A percentile compares a stretch with the other conserved stretches of the same genome.
phyloP scores from a whole-genome alignment of 331 rosid genomes.

The Spiraea crenata region DNA sequence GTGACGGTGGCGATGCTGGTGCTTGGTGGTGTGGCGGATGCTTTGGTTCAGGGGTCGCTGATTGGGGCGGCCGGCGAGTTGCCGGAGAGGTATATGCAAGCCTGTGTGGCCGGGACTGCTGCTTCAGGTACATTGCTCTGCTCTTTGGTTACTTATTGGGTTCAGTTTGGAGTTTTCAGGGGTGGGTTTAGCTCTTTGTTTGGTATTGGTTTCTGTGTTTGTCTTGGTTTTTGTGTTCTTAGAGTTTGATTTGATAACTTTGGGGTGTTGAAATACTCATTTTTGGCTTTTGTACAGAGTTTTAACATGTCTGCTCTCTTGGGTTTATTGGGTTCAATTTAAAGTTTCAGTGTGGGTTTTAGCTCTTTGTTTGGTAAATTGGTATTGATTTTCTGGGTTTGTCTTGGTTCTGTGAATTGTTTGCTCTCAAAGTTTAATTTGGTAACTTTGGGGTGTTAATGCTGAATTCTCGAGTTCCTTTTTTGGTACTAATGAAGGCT shows the following conservation, averaged over 20 bases:
- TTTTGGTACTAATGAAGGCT: not conserved
- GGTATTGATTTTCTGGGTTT: too few species aligned
- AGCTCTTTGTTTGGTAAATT: too few species aligned
- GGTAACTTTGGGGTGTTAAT: not conserved
- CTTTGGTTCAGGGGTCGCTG: constrained; percentile 73
- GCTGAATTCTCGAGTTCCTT: too few species aligned
- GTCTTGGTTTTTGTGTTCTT: not conserved
- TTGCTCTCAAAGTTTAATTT: too few species aligned
- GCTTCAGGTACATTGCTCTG: constrained; percentile 55
- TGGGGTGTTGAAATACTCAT: not conserved
- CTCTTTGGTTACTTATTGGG: not conserved
- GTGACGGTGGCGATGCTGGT: constrained; percentile 50
- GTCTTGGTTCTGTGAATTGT: too few species aligned
- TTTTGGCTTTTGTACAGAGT: too few species aligned
- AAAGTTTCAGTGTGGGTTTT: too few species aligned
- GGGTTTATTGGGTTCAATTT: too few species aligned
- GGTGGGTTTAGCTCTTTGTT: not conserved
- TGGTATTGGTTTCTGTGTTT: not conserved
- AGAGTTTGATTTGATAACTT: not conserved
- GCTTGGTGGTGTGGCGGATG: constrained; percentile 64
- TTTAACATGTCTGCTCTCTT: too few species aligned
- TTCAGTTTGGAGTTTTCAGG: not conserved
- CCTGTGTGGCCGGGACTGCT: constrained; percentile 84
- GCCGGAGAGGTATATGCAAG: constrained; percentile 86
- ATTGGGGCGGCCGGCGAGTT: constrained; percentile 85